Evolutionary conservation across 2,329 filamentous ascomycete genomes (phyloP).

Genomic region (Botrytis cinerea): DNA sequence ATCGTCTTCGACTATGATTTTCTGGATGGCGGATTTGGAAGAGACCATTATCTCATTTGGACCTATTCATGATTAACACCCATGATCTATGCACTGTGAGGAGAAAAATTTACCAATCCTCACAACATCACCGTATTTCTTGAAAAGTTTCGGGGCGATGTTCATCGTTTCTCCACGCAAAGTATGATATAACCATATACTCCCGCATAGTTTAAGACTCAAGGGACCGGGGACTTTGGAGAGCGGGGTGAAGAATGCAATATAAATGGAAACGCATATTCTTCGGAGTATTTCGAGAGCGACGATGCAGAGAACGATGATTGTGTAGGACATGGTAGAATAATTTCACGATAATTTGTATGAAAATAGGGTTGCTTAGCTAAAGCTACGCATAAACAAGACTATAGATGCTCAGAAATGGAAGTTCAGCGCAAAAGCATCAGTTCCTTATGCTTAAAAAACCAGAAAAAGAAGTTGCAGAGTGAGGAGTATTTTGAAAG

Average conservation of each 20-base stretch:
- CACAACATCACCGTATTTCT: not conserved
- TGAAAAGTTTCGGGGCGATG: not conserved
- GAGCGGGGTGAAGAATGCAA: not conserved
- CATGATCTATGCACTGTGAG: not conserved
- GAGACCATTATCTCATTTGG: not conserved
- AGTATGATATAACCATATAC: not conserved
- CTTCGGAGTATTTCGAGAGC: not conserved
- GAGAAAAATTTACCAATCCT: not conserved
- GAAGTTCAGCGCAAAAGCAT: not conserved
- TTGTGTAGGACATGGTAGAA: not conserved
- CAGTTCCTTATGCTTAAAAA: not conserved
- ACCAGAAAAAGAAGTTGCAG: not conserved
- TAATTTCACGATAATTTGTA: not conserved
- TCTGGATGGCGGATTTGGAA: not conserved
- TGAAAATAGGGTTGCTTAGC: not conserved
- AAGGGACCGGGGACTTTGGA: not conserved
- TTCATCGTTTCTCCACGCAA: not conserved
- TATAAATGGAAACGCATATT: not conserved
- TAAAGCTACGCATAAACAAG: not conserved
- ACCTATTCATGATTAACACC: not conserved
- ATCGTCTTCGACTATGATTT: not conserved
- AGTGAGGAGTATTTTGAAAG: not conserved
- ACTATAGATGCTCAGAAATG: not conserved
- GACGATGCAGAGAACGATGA: not conserved
- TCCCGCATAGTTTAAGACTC: not conserved